phyloP scores from a whole-genome alignment of 2,329 filamentous ascomycete species.

The Drechmeria coniospora region DNA sequence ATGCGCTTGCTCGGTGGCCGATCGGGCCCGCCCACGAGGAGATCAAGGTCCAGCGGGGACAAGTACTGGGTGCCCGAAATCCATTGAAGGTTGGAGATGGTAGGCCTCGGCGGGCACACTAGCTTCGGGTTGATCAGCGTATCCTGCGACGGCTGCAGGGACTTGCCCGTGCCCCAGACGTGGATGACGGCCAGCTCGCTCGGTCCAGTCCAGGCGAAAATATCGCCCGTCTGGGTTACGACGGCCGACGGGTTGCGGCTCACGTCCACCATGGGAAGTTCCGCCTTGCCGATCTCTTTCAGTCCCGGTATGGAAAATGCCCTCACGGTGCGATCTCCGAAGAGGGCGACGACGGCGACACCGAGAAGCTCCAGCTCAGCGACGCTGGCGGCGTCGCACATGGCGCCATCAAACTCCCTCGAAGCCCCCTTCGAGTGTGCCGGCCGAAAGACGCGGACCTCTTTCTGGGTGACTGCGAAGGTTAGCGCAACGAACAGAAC shows the following conservation, averaged over 20 bases:
- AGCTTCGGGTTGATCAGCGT: constrained; percentile 65
- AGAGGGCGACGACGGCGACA: constrained; percentile 67
- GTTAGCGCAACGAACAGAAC: not conserved
- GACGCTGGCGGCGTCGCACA: constrained; percentile 70
- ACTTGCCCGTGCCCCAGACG: constrained; percentile 63
- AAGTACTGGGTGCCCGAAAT: constrained; percentile 89
- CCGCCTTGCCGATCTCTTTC: constrained; percentile 61
- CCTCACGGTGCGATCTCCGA: constrained; percentile 65
- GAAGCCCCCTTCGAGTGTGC: constrained; percentile 78
- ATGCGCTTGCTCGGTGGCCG: constrained; percentile 80
- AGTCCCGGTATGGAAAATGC: constrained; percentile 78
- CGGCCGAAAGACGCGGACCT: constrained; percentile 79
- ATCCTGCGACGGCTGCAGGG: constrained; percentile 50
- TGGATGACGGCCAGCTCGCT: constrained; percentile 74
- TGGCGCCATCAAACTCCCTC: constrained; percentile 68
- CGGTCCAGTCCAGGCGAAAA: constrained; percentile 79
- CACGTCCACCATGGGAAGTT: constrained; percentile 57
- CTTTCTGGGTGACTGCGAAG: constrained; percentile 45
- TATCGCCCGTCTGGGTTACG: constrained; percentile 63
- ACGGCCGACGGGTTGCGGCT: constrained; percentile 53
- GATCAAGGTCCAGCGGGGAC: constrained; percentile 71
- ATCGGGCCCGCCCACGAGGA: constrained; percentile 78
- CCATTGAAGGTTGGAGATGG: constrained; percentile 93
- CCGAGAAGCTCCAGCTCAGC: constrained; percentile 61
- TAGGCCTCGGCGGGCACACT: constrained; percentile 63